A percentile compares a stretch with the other conserved stretches of the same genome.
Evolutionary conservation across 495 filamentous ascomycete genomes (phyloP).

Genomic region (Aspergillus taichungensis): DNA sequence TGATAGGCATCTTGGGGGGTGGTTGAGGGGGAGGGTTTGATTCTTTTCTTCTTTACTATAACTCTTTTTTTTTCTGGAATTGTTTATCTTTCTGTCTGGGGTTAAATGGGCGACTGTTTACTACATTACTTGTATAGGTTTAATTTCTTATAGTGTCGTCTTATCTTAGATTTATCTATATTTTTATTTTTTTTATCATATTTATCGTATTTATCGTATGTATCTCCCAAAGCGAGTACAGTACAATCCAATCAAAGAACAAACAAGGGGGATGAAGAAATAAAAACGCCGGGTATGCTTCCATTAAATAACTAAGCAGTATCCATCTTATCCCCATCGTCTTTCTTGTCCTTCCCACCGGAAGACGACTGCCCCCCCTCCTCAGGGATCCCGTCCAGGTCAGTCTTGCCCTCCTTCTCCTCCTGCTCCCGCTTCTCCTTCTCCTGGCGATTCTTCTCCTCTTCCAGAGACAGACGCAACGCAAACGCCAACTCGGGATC

Average conservation of each 20-base stretch:
- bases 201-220: too few relatives aligned
- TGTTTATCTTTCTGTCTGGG: too few relatives aligned
- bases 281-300: conserved; percentile 42
- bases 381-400: conserved; percentile 75
- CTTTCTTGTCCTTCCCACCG: conserved; percentile 53
- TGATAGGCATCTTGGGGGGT: conserved; percentile 65
- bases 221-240: conserved; percentile 5
- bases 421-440: conserved; percentile 70
- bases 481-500: conserved; percentile 93
- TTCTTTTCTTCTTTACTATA: not conserved
- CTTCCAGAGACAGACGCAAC: conserved; percentile 95
- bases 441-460: conserved; percentile 89
- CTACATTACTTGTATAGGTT: too few relatives aligned
- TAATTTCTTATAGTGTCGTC: too few relatives aligned
- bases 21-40: conserved; percentile 31
- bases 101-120: too few relatives aligned
- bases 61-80: conserved; percentile 24
- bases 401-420: conserved; percentile 57
- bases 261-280: conserved; percentile 9
- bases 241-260: conserved; percentile 3
- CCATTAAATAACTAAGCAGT: conserved; percentile 33
- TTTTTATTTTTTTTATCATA: too few relatives aligned
- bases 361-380: conserved; percentile 59
- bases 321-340: conserved; percentile 74
- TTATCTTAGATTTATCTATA: too few relatives aligned